These are phyloP conservation scores for Vitis cinerea DNA, from an alignment of 164 flowering plant genomes.

Conservation along the genomic window DNA sequence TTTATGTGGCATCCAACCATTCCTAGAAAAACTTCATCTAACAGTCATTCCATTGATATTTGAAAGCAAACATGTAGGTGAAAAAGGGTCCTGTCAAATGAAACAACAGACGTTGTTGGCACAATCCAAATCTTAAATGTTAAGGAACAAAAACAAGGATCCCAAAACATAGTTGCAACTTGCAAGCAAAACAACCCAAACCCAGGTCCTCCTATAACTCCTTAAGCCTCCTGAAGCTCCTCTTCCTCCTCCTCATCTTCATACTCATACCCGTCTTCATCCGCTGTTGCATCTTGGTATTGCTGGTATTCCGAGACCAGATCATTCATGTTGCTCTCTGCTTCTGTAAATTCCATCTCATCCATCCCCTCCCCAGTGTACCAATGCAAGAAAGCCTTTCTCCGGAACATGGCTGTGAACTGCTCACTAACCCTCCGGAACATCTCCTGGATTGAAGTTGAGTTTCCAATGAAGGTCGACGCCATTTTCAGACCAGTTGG, in stretches of 20 bases:
- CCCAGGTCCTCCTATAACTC: not conserved
- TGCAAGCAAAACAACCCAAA: not conserved
- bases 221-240: slow-evolving; percentile 1
- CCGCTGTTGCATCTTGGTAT: too few species aligned
- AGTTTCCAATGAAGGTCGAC: slow-evolving; percentile 51
- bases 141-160: not conserved
- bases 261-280: too few species aligned
- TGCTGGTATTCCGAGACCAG: too few species aligned
- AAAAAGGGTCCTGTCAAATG: not conserved
- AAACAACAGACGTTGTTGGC: not conserved
- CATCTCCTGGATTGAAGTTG: slow-evolving; percentile 55
- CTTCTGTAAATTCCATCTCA: too few species aligned
- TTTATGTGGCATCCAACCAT: too few species aligned
- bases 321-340: too few species aligned
- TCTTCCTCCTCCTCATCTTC: not conserved
- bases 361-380: too few species aligned
- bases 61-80: too few species aligned
- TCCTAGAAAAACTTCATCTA: too few species aligned
- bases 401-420: slow-evolving; percentile 56
- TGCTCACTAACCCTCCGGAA: slow-evolving; percentile 56
- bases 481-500: slow-evolving; percentile 52
- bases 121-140: not conserved
- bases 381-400: slow-evolving; percentile 51
- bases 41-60: too few species aligned
- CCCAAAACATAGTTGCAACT: not conserved